These are phyloP conservation scores for Ceratobasidium papillatum DNA, from an alignment of 1,284 basidiomycete genomes.

Conservation along the genomic window DNA sequence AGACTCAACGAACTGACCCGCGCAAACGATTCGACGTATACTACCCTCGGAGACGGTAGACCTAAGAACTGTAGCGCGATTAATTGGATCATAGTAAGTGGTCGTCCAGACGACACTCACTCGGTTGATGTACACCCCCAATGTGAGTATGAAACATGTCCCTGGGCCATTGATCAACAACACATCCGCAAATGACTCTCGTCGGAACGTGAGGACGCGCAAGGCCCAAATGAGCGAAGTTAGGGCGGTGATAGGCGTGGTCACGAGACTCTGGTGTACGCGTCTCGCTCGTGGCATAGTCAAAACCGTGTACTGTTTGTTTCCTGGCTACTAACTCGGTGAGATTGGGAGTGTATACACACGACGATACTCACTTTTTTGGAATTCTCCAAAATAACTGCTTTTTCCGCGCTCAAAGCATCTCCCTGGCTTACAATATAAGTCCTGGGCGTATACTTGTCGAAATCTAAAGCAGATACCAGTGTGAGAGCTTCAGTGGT, in stretches of 20 bases:
- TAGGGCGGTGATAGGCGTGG: conserved; percentile 71
- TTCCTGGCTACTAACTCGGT: conserved; percentile 22
- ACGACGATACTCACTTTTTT: conserved; percentile 45
- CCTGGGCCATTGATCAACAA: conserved; percentile 95
- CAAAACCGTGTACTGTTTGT: conserved; percentile 56
- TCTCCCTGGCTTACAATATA: conserved; percentile 91
- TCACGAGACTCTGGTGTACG: conserved; percentile 80
- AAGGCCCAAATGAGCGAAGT: conserved; percentile 67
- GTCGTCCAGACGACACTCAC: conserved; percentile 61
- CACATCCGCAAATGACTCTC: conserved; percentile 70
- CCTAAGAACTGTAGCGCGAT: conserved; percentile 70
- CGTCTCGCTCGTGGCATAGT: conserved; percentile 83
- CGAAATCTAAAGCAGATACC: conserved; percentile 77
- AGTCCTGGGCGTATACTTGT: conserved; percentile 76
- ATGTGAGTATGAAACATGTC: conserved; percentile 85
- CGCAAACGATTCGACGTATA: conserved; percentile 97
- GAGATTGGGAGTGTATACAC: background rate
- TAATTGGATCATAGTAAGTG: background rate
- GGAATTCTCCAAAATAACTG: conserved; percentile 67
- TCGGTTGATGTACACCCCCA: conserved; percentile 75
- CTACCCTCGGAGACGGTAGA: conserved; percentile 72
- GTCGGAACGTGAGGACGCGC: conserved; percentile 62
- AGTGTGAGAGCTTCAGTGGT: conserved; percentile 88
- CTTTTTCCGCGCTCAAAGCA: conserved; percentile 77
- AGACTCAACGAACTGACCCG: conserved; percentile 85